Percentiles rank a stretch among this genome's conserved stretches.
These are phyloP conservation scores for Chrysosporium keratinophilum DNA, from an alignment of 2,329 filamentous ascomycete species.

Conservation along the genomic window DNA sequence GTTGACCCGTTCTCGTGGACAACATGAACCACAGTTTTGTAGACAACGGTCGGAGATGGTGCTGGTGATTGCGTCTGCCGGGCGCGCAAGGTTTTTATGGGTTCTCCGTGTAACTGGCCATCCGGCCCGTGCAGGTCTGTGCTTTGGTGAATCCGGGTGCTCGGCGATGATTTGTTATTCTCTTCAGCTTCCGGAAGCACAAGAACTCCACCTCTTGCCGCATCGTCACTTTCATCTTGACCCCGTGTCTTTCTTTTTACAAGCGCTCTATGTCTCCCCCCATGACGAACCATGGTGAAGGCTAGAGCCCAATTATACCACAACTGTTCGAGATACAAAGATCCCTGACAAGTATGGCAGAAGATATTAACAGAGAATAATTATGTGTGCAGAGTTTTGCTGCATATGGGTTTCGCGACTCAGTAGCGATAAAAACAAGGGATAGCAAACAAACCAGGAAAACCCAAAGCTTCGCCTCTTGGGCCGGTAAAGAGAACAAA, in stretches of 20 bases:
- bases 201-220: neutral
- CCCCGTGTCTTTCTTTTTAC: neutral
- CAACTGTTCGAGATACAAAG: neutral
- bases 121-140: neutral
- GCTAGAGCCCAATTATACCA: neutral
- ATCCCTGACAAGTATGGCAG: neutral
- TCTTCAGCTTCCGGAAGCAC: neutral
- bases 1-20: constrained; percentile 20
- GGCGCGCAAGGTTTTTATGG: constrained; percentile 1
- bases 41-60: constrained; percentile 14
- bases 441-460: neutral
- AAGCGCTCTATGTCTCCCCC: neutral
- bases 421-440: neutral
- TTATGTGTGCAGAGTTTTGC: constrained; percentile 1
- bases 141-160: neutral
- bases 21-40: constrained; percentile 20
- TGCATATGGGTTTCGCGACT: constrained; percentile 1
- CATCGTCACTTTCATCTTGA: constrained; percentile 2
- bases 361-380: neutral
- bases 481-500: neutral
- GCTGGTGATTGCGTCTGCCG: constrained; percentile 11
- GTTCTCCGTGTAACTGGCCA: constrained; percentile 2
- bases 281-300: constrained; percentile 13
- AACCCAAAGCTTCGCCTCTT: constrained; percentile 1
- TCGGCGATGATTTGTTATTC: neutral